Conservation (phyloP, 306 rosid species). For the Chamaecrista fasciculata region DNA sequence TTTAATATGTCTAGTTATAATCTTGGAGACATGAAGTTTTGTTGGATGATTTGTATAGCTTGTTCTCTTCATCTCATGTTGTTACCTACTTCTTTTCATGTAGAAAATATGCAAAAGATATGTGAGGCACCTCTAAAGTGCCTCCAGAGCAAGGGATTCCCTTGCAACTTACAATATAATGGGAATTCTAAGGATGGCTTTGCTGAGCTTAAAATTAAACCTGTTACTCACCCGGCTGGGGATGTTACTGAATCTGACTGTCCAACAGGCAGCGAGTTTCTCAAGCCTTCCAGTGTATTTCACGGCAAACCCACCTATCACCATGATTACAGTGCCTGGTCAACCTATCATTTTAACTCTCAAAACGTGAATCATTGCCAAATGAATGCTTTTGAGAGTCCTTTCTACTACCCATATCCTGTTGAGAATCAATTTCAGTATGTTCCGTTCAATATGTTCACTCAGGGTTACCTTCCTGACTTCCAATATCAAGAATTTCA, state of each 20-base stretch:
- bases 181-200: constrained; percentile 58
- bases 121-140: constrained; percentile 85
- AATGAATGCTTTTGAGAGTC: constrained; percentile 69
- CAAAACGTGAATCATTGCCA: constrained; percentile 75
- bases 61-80: constrained; percentile 3
- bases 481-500: constrained; percentile 77
- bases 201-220: constrained; percentile 47
- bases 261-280: constrained; percentile 54
- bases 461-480: constrained; percentile 64
- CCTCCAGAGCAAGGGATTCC: constrained; percentile 73
- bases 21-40: neutral
- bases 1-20: constrained; percentile 3
- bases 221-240: constrained; percentile 47
- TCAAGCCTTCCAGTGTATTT: constrained; percentile 62
- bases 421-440: constrained; percentile 56
- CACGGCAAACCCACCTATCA: constrained; percentile 52
- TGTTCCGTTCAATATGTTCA: constrained; percentile 53
- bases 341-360: constrained; percentile 59
- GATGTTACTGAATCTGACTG: constrained; percentile 50
- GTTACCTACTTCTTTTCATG: constrained; percentile 30
- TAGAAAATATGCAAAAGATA: constrained; percentile 70
- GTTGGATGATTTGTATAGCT: neutral
- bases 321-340: constrained; percentile 63
- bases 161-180: constrained; percentile 49
- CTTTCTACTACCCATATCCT: constrained; percentile 60